Evolutionary conservation across 2,329 filamentous ascomycete genomes (phyloP).

Genomic region (Parascedosporium putredinis): DNA sequence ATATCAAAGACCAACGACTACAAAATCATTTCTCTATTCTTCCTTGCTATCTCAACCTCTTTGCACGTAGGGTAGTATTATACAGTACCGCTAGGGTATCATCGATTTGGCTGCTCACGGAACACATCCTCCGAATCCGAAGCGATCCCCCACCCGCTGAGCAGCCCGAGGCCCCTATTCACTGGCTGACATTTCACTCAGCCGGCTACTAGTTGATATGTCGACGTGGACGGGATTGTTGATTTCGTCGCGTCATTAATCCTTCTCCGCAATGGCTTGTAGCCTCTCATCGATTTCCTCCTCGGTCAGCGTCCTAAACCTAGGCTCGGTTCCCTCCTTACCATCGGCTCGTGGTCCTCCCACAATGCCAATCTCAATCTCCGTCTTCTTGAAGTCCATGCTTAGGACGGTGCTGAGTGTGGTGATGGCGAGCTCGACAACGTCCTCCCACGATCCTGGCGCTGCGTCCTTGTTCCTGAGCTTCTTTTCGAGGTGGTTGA

Average conservation of each 20-base stretch:
- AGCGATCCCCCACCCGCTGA: neutral
- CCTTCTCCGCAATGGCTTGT: slow-evolving; percentile 97
- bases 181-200: neutral
- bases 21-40: neutral
- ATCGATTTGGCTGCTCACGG: neutral
- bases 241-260: slow-evolving; percentile 44
- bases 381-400: slow-evolving; percentile 99
- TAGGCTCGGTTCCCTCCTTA: slow-evolving; percentile 66
- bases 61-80: neutral
- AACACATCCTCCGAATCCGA: neutral
- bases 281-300: slow-evolving; percentile 98
- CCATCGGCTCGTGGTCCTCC: slow-evolving; percentile 78
- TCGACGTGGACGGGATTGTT: neutral
- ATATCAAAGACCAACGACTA: too few species aligned
- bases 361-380: slow-evolving; percentile 96
- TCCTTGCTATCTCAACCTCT: neutral
- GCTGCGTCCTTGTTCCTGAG: slow-evolving; percentile 97
- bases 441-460: slow-evolving; percentile 89
- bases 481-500: slow-evolving; percentile 99
- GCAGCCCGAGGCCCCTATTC: neutral
- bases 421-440: slow-evolving; percentile 92
- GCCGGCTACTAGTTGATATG: neutral
- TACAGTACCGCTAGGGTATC: slow-evolving; percentile 1
- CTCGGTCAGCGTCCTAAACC: slow-evolving; percentile 83
- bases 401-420: slow-evolving; percentile 92